These are phyloP conservation scores for Colletotrichum agaves DNA, from an alignment of 2,329 filamentous ascomycete genomes.

Conservation along the genomic window DNA sequence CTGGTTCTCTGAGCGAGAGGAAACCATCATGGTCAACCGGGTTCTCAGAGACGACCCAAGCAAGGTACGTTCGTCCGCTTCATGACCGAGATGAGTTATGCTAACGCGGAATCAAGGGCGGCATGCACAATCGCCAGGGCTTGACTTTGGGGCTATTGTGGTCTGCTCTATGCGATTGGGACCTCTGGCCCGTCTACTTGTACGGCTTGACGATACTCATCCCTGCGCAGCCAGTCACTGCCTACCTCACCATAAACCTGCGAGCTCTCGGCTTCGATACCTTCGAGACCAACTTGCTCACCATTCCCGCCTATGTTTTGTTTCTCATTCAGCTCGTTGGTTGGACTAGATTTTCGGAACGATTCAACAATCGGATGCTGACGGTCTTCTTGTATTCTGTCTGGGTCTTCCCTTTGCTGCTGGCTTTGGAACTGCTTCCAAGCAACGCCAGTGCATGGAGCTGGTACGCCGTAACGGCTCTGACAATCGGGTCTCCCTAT, in stretches of 20 bases:
- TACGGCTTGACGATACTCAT: conserved; percentile 49
- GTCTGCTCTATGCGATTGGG: conserved; percentile 60
- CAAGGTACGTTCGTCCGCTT: neutral
- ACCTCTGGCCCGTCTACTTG: conserved; percentile 65
- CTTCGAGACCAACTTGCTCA: conserved; percentile 64
- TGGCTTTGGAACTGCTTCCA: conserved; percentile 56
- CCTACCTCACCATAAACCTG: conserved; percentile 62
- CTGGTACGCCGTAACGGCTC: conserved; percentile 56
- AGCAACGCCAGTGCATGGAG: conserved; percentile 51
- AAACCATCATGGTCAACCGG: conserved; percentile 71
- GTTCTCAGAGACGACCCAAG: conserved; percentile 48
- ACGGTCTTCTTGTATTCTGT: conserved; percentile 48
- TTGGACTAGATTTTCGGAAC: conserved; percentile 57
- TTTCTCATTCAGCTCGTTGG: conserved; percentile 53
- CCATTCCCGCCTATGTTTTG: conserved; percentile 50
- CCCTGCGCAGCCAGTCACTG: conserved; percentile 40
- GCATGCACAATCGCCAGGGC: conserved; percentile 65
- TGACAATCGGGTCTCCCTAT: conserved; percentile 62
- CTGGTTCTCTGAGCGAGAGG: conserved; percentile 69
- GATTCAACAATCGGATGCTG: conserved; percentile 51
- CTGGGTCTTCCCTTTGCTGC: conserved; percentile 63
- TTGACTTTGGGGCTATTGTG: conserved; percentile 58
- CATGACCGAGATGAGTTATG: rapidly evolving
- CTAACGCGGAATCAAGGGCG: conserved; percentile 44
- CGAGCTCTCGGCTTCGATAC: conserved; percentile 60